A percentile compares a stretch with the other conserved stretches of the same genome.
Conservation (phyloP, 2,329 filamentous ascomycete species). For the Dissoconium aciculare region DNA sequence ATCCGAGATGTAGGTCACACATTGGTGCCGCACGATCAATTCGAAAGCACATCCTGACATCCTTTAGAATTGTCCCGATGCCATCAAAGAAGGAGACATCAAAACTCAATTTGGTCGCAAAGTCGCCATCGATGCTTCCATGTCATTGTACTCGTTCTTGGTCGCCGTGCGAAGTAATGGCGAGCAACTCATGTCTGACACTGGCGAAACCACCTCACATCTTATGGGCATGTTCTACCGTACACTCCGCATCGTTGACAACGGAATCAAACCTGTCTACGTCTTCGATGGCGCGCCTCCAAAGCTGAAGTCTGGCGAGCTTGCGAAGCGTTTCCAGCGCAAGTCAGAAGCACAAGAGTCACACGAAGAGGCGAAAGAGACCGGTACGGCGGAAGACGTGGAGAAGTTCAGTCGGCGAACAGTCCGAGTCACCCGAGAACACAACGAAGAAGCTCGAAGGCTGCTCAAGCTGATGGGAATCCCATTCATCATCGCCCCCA, state of each 20-base stretch:
- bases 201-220: constrained; percentile 92
- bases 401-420: constrained; percentile 94
- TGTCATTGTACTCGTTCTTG: constrained; percentile 98
- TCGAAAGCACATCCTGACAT: neutral
- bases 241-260: constrained; percentile 93
- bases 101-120: constrained; percentile 98
- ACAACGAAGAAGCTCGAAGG: constrained; percentile 87
- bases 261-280: constrained; percentile 95
- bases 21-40: constrained; percentile 4
- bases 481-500: constrained; percentile 86
- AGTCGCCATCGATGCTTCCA: constrained; percentile 51
- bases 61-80: constrained; percentile 61
- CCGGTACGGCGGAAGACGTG: constrained; percentile 89
- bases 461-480: constrained; percentile 91
- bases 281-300: constrained; percentile 95
- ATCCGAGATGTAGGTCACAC: constrained; percentile 24
- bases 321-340: constrained; percentile 89
- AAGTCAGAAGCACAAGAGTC: constrained; percentile 84
- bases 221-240: constrained; percentile 99
- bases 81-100: constrained; percentile 92
- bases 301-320: constrained; percentile 91
- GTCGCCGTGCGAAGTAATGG: constrained; percentile 94
- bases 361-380: constrained; percentile 92
- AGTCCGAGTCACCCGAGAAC: constrained; percentile 87
- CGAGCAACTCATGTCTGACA: constrained; percentile 88